A percentile compares a stretch with the other conserved stretches of the same genome.
Conservation (phyloP, 2,329 filamentous ascomycete species). For the Venturia oleaginea region DNA sequence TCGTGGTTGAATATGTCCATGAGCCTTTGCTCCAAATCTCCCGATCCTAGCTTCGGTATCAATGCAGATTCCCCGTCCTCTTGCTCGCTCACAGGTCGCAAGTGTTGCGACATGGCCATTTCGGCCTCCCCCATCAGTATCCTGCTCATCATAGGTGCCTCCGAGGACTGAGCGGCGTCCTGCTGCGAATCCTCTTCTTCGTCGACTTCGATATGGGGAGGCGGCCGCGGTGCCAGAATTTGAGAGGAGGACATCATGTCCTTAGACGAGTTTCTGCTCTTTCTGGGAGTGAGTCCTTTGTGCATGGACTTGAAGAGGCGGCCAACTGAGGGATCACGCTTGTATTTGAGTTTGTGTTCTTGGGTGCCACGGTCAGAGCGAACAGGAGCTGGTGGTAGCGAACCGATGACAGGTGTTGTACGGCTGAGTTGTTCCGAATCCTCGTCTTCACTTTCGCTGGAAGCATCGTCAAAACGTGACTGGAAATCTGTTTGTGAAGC, state of each 20-base stretch:
- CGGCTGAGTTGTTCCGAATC: background rate
- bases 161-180: slow-evolving; percentile 23
- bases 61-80: slow-evolving; percentile 23
- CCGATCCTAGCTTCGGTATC: slow-evolving; percentile 25
- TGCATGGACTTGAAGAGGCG: slow-evolving; percentile 31
- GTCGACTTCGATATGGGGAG: slow-evolving; percentile 18
- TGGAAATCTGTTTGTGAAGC: slow-evolving; percentile 77
- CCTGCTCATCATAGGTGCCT: slow-evolving; percentile 14
- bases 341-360: slow-evolving; percentile 17
- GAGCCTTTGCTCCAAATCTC: slow-evolving; percentile 57
- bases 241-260: slow-evolving; percentile 45
- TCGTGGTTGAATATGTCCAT: slow-evolving; percentile 61
- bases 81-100: slow-evolving; percentile 6
- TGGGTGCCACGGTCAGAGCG: slow-evolving; percentile 15
- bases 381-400: background rate
- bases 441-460: slow-evolving; percentile 63
- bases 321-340: slow-evolving; percentile 12
- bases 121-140: slow-evolving; percentile 14
- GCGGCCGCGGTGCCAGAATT: slow-evolving; percentile 21
- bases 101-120: slow-evolving; percentile 14
- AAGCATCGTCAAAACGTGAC: slow-evolving; percentile 66
- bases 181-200: slow-evolving; percentile 24
- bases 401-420: background rate
- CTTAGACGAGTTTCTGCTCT: slow-evolving; percentile 19
- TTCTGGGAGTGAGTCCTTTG: slow-evolving; percentile 29